Conservation (phyloP, 106 monocot genomes). For the Dendrobium nobile region DNA sequence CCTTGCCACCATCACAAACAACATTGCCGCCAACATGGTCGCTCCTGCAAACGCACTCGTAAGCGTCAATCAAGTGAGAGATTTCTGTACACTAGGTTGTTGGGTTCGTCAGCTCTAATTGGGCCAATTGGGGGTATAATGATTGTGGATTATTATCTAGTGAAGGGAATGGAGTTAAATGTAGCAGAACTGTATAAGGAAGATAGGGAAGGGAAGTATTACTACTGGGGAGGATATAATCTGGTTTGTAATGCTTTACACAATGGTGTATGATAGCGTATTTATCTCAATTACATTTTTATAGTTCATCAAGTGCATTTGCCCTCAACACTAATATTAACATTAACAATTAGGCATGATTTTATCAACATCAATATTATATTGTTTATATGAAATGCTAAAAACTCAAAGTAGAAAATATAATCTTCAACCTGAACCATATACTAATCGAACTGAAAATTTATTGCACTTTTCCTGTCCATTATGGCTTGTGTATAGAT, state of each 20-base stretch:
- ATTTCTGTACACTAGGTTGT: slow-evolving; percentile 86
- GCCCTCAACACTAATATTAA: no score
- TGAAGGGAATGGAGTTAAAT: slow-evolving; percentile 58
- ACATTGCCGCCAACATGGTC: slow-evolving; percentile 90
- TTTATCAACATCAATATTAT: no score
- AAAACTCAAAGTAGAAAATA: no score
- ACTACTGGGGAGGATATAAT: slow-evolving; percentile 53
- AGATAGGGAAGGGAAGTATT: slow-evolving; percentile 28
- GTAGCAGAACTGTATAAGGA: slow-evolving; percentile 48
- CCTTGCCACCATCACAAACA: slow-evolving; percentile 87
- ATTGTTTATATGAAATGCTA: no score
- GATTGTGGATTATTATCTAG: slow-evolving; percentile 69
- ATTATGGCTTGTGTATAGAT: no score
- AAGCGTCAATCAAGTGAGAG: slow-evolving; percentile 72
- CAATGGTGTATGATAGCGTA: no score
- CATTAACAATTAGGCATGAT: no score
- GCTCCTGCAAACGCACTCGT: slow-evolving; percentile 86
- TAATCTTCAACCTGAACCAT: no score
- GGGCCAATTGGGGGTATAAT: slow-evolving; percentile 78
- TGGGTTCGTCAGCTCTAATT: slow-evolving; percentile 82
- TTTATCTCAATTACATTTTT: no score
- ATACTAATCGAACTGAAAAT: no score
- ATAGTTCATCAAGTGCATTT: no score
- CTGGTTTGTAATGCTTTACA: neutral
- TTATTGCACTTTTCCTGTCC: no score